Evolutionary conservation across 306 rosid genomes (phyloP).

Genomic region (Ammopiptanthus mongolicus): DNA sequence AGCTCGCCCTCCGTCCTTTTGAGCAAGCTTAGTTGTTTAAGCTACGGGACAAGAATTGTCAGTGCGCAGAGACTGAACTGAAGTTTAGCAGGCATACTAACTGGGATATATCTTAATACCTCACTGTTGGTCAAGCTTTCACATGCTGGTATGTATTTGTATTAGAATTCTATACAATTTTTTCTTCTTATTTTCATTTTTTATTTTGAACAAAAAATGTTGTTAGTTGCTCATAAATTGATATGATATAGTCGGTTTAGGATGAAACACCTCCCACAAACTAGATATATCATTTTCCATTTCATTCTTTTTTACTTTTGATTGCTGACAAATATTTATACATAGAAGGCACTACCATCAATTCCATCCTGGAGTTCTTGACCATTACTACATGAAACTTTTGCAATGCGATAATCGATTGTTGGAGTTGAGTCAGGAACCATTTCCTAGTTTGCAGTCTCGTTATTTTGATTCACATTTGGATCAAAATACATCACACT

Average conservation of each 20-base stretch:
- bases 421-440: conserved; percentile 23
- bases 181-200: neutral
- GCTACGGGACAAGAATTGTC: no score
- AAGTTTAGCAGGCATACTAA: no score
- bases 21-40: no score
- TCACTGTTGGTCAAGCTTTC: conserved; percentile 31
- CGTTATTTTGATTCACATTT: conserved; percentile 30
- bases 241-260: neutral
- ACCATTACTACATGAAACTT: conserved; percentile 34
- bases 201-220: neutral
- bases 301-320: neutral
- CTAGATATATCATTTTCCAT: no score
- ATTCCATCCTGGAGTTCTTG: conserved; percentile 44
- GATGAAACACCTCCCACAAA: neutral
- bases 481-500: conserved; percentile 4
- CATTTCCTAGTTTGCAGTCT: conserved; percentile 30
- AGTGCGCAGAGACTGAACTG: conserved; percentile 31
- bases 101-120: conserved; percentile 26
- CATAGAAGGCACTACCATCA: conserved; percentile 33
- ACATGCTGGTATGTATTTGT: neutral
- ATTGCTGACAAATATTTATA: neutral
- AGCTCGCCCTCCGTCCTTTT: no score
- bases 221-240: neutral
- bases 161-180: neutral
- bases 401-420: conserved; percentile 31